phyloP scores from a whole-genome alignment of 768 basidiomycete species.

The Imleria badia region DNA sequence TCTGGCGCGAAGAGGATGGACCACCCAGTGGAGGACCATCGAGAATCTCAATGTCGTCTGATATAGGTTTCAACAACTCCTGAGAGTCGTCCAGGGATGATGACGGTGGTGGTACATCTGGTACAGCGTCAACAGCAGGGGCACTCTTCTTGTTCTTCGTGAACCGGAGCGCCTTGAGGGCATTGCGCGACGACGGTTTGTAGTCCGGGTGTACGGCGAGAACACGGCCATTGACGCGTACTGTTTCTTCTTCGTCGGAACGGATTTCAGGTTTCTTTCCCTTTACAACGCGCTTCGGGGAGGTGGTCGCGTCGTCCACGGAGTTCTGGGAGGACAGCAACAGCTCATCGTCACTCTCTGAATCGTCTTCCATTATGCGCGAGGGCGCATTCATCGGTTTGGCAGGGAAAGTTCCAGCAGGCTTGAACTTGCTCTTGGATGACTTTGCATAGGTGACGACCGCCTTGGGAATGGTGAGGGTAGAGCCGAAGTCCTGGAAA shows the following conservation, averaged over 20 bases:
- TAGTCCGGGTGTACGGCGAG: constrained; percentile 25
- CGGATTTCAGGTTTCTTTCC: background rate
- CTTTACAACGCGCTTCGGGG: constrained; percentile 12
- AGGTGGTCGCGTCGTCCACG: constrained; percentile 7
- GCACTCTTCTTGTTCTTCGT: constrained; percentile 32
- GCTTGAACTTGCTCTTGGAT: constrained; percentile 12
- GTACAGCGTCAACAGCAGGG: background rate
- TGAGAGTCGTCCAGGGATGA: constrained; percentile 26
- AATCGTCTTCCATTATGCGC: background rate
- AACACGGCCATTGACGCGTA: constrained; percentile 16
- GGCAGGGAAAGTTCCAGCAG: background rate
- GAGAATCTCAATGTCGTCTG: constrained; percentile 14
- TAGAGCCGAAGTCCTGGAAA: constrained; percentile 26
- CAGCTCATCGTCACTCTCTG: constrained; percentile 33
- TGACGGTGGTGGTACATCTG: constrained; percentile 17
- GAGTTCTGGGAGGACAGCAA: constrained; percentile 28
- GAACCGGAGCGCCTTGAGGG: constrained; percentile 29
- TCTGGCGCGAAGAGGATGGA: constrained; percentile 4
- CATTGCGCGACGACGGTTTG: constrained; percentile 12
- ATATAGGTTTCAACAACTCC: constrained; percentile 21
- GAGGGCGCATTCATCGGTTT: background rate
- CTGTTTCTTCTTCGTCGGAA: constrained; percentile 3
- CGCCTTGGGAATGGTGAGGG: constrained; percentile 14
- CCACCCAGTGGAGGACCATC: background rate
- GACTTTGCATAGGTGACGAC: background rate